phyloP scores from a whole-genome alignment of 2,329 filamentous ascomycete genomes.

The Acephala macrosclerotiorum region DNA sequence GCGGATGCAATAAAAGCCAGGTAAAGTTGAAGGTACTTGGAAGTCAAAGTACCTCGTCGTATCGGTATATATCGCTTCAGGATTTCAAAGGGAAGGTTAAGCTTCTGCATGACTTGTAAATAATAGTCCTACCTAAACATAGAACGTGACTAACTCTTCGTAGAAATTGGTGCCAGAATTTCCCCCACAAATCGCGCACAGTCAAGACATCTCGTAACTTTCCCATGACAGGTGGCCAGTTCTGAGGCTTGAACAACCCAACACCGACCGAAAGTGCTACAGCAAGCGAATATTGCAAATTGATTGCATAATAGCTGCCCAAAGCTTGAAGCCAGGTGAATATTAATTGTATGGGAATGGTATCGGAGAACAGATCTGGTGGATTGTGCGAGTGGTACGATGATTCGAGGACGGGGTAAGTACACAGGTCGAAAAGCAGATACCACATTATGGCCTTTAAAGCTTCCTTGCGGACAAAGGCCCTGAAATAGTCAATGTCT shows the following conservation, averaged over 20 bases:
- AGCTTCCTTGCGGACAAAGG: not conserved
- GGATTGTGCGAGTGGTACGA: conserved; percentile 9
- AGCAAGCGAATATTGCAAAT: conserved; percentile 23
- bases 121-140: not conserved
- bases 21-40: conserved; percentile 26
- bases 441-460: conserved; percentile 17
- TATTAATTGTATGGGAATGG: conserved; percentile 12
- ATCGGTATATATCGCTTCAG: conserved; percentile 22
- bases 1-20: conserved; percentile 22
- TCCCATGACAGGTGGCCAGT: conserved; percentile 28
- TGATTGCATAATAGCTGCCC: conserved; percentile 16
- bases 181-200: conserved; percentile 28
- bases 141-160: conserved; percentile 15
- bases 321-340: conserved; percentile 17
- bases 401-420: conserved; percentile 12
- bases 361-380: conserved; percentile 20
- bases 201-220: conserved; percentile 18
- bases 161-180: conserved; percentile 30
- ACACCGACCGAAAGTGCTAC: conserved; percentile 11
- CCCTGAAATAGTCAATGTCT: too few relatives aligned
- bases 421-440: conserved; percentile 22
- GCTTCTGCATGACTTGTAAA: conserved; percentile 17
- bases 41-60: conserved; percentile 20
- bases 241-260: conserved; percentile 21
- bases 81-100: conserved; percentile 20